Base-by-base conservation (phyloP, 2,329 filamentous ascomycete species). In the Allantophomopsis cytisporea region DNA sequence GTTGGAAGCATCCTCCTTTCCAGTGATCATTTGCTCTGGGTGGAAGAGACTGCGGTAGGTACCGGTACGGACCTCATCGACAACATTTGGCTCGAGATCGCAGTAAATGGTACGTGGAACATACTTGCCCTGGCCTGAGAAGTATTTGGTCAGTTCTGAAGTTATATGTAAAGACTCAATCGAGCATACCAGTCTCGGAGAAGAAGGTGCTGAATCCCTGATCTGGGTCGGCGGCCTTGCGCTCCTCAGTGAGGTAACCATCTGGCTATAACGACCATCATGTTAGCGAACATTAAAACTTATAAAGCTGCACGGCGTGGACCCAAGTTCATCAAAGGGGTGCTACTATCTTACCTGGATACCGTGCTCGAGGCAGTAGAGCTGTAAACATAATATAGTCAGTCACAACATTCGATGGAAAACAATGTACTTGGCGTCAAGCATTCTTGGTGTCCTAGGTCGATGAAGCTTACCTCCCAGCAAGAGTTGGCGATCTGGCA, bases 141-240 rank as follows among this genome's bases (percentile, higher is more conserved):
- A 15, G 42, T 16, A 41, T 40, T 48, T 42, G 47, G 45, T 54
- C 39, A 56, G 47, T 45, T 57, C 43, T 58, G 50, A 49, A 37
- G 31, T 37, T 48, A 39, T 44, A 41, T 38, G 41, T 45, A 43
- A 28, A 28, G 11, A 28, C 10, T 12, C 5, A 12, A 28, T 8
- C 11, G 23, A 40, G 51, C 69, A 53, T 84, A 96, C 91, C 89
- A 59, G 91, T 96, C 76, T 98, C 91, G 54, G 89, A 95, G 77
- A 98, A 98, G 78, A 98, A 98, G 58, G 91, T 98, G 75, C 88
- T 95, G 79, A 98, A 98, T 52, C 91, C 91, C 60, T 95, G 84
- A 64, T 96, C 91, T 49, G 87, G 83, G 49, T 94, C 83, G 60
- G 80, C 79, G 55, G 76, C 78, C 76, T 96, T 95, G 68, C 88